These are phyloP conservation scores for Scheffersomyces insectosa DNA, from an alignment of 1,139 yeast genomes.

Conservation along the genomic window DNA sequence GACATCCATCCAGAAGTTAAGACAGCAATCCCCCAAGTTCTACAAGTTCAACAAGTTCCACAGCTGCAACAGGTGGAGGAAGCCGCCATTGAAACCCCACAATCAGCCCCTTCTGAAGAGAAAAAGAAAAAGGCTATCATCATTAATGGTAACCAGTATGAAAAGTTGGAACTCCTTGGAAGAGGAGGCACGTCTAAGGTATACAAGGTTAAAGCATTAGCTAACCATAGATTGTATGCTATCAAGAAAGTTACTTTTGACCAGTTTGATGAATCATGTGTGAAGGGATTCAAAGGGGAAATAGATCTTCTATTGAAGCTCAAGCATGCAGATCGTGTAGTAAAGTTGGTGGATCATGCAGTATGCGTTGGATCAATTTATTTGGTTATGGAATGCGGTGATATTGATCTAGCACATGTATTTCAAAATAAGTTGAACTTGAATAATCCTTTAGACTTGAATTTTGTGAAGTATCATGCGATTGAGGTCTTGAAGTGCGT, in stretches of 20 bases:
- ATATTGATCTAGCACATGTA: conserved; percentile 84
- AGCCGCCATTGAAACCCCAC: neutral
- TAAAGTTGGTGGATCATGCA: conserved; percentile 72
- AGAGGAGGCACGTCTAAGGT: conserved; percentile 95
- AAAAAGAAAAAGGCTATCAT: conserved; percentile 32
- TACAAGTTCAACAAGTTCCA: neutral
- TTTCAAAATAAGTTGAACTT: conserved; percentile 55
- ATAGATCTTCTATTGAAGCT: conserved; percentile 70
- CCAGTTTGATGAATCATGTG: conserved; percentile 73
- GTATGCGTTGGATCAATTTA: conserved; percentile 63
- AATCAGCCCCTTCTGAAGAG: conserved; percentile 11
- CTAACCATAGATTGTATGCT: conserved; percentile 65
- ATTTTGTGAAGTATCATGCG: conserved; percentile 80
- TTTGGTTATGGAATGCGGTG: conserved; percentile 95
- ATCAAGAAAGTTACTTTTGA: conserved; percentile 80
- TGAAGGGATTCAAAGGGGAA: conserved; percentile 85
- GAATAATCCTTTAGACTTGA: conserved; percentile 54
- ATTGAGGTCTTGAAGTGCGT: conserved; percentile 83
- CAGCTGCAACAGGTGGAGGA: conserved; percentile 2
- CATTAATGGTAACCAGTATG: conserved; percentile 65
- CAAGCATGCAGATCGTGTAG: conserved; percentile 69
- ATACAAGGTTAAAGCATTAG: conserved; percentile 65
- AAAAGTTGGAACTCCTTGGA: conserved; percentile 77
- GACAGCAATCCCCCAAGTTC: no score
- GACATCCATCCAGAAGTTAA: no score